Conservation (phyloP, 75 land plant genomes). For the Pinus taeda region DNA sequence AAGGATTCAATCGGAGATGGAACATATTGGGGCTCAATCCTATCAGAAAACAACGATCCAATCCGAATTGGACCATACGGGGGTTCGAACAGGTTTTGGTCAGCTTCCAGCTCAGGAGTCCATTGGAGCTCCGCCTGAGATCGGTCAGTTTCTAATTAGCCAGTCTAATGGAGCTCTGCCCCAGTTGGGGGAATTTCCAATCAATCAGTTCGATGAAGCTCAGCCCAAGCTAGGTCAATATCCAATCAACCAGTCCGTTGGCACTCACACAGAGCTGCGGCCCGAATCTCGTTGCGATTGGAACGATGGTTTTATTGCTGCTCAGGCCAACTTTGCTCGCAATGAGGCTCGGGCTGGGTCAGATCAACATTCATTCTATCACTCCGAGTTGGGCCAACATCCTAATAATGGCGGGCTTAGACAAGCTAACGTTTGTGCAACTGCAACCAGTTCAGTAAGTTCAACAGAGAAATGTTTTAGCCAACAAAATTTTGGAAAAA, state of each 20-base stretch:
- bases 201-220: neutral
- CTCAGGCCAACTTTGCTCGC: neutral
- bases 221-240: neutral
- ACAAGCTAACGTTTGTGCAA: neutral
- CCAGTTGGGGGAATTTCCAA: slow-evolving; percentile 3
- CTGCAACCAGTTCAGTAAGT: neutral
- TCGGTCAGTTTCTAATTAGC: neutral
- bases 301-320: neutral
- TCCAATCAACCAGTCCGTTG: neutral
- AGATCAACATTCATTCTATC: neutral
- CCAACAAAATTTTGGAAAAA: neutral
- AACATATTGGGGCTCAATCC: too few species aligned
- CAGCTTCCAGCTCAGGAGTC: neutral
- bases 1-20: too few species aligned
- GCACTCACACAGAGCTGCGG: neutral
- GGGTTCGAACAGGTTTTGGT: neutral
- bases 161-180: neutral
- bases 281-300: neutral
- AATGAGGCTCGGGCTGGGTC: neutral
- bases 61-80: neutral
- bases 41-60: too few species aligned
- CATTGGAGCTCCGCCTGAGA: neutral
- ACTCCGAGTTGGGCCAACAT: neutral
- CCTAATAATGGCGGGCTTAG: neutral
- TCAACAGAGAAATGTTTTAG: neutral